Evolutionary conservation across 1,284 basidiomycete genomes (phyloP).

Genomic region (Megacollybia platyphylla): DNA sequence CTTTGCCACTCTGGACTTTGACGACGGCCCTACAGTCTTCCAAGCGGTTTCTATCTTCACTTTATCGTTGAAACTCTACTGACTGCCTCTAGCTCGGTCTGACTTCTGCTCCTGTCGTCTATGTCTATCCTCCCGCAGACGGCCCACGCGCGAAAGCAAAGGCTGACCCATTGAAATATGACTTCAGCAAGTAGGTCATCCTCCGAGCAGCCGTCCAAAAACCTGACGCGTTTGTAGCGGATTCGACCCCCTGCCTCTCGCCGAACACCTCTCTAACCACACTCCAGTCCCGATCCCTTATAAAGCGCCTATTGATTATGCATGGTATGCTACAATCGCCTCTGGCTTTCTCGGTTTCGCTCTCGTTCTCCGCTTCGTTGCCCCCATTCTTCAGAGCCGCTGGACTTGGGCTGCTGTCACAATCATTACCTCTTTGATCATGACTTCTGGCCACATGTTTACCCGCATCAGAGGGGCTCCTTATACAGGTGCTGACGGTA

Average conservation of each 20-base stretch:
- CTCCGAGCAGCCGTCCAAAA: conserved; percentile 1
- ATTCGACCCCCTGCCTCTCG: conserved; percentile 67
- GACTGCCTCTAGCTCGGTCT: conserved; percentile 34
- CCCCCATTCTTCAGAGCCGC: conserved; percentile 60
- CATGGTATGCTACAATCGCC: conserved; percentile 32
- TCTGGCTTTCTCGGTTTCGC: conserved; percentile 29
- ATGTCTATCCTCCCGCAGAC: conserved; percentile 62
- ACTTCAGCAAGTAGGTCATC: conserved; percentile 57
- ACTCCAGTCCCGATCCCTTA: conserved; percentile 69
- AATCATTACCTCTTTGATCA: conserved; percentile 60
- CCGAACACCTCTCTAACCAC: conserved; percentile 58
- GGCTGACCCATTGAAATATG: conserved; percentile 53
- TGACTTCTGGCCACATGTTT: conserved; percentile 95
- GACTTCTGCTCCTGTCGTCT: conserved; percentile 74
- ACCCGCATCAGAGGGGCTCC: conserved; percentile 83
- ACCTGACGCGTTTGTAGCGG: conserved; percentile 36
- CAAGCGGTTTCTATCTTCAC: conserved; percentile 41
- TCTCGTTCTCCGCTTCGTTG: conserved; percentile 46
- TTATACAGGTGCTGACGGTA: conserved; percentile 50
- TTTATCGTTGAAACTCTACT: conserved; percentile 1
- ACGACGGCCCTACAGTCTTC: conserved; percentile 63
- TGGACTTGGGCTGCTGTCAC: conserved; percentile 71
- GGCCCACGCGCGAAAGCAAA: conserved; percentile 54
- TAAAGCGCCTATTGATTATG: conserved; percentile 59
- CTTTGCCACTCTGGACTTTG: conserved; percentile 87